Conservation (phyloP, 257 asterid species). For the Verbascum thapsus region DNA sequence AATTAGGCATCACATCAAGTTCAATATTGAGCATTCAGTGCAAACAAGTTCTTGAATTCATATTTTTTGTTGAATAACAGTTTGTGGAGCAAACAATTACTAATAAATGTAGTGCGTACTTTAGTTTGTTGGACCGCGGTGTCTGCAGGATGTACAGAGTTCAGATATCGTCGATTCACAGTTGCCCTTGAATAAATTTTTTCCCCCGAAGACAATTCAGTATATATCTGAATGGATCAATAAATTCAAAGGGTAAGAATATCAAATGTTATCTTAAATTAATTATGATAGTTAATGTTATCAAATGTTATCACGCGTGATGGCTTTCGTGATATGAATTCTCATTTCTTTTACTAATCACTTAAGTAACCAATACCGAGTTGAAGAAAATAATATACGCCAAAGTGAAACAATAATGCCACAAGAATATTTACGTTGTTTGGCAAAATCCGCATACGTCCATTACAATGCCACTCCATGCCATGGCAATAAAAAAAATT, state of each 20-base stretch:
- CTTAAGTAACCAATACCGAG: too few species aligned
- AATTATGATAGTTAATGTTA: constrained; percentile 5
- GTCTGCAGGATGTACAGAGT: constrained; percentile 30
- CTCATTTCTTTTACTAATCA: too few species aligned
- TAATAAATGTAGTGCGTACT: constrained; percentile 30
- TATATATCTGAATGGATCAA: constrained; percentile 54
- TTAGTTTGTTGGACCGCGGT: constrained; percentile 27
- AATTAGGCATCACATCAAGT: constrained; percentile 14
- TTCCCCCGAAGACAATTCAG: constrained; percentile 48
- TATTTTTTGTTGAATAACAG: constrained; percentile 7
- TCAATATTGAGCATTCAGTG: constrained; percentile 9
- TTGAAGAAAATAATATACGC: too few species aligned
- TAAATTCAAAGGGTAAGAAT: constrained; percentile 16
- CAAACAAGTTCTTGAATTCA: constrained; percentile 1
- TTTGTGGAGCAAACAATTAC: constrained; percentile 20
- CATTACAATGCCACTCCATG: too few species aligned
- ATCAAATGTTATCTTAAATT: constrained; percentile 16
- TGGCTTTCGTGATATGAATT: too few species aligned
- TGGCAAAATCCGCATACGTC: too few species aligned
- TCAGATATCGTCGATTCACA: constrained; percentile 48
- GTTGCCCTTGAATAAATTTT: constrained; percentile 58
- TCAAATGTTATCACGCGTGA: neutral
- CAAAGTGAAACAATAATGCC: too few species aligned
- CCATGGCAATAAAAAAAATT: too few species aligned
- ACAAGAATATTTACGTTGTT: too few species aligned